Evolutionary conservation across 1,139 yeast species (phyloP), one percentile per base, ranked within the genome.

Genomic region (Yamadazyma siamensis): DNA sequence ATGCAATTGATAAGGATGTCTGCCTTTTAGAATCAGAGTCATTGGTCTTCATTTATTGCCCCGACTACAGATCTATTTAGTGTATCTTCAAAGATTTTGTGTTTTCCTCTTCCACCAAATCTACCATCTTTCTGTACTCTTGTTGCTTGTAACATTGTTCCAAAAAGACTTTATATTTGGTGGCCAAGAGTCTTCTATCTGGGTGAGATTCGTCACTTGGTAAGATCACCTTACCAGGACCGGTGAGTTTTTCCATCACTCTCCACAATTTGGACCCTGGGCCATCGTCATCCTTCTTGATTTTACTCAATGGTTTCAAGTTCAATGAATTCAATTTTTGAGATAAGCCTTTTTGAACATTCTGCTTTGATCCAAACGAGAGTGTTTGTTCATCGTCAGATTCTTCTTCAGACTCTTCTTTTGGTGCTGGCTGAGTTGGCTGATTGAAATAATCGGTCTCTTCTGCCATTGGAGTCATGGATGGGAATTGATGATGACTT

Each of bases 71-170:
- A n/a, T n/a, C n/a, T n/a, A n/a, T n/a, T 23, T 30, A 29, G 24
- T 34, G 21, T 6, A 30, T 28, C 20, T 35, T 36, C 12, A 38
- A 29, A 6, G 35, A 29, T 24, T 35, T 35, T 8, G 29, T 10
- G 15, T 35, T 35, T 13, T 32, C 34, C 23, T 28, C 24, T 21
- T 78, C 86, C 3, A 77, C 67, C 27, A 59, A 58, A 46, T 81
- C 87, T 28, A 89, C 87, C 59, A 75, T 52, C 16, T 64, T 59
- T 55, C 97, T 74, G 60, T 85, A 91, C 46, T 69, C 75, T 48
- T 73, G 80, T 59, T 91, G 97, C 28, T 81, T 75, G 45, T 65
- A 73, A 34, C 94, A 87, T 74, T 86, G 94, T 50, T 89, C 96
- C 41, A 87, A 65, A 70, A 87, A 88, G 26, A 91, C 75, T 52